Percentiles rank a stretch among this genome's conserved stretches.
These are phyloP conservation scores for Pseudopyricularia cyperi DNA, from an alignment of 2,329 filamentous ascomycete species.

Conservation along the genomic window DNA sequence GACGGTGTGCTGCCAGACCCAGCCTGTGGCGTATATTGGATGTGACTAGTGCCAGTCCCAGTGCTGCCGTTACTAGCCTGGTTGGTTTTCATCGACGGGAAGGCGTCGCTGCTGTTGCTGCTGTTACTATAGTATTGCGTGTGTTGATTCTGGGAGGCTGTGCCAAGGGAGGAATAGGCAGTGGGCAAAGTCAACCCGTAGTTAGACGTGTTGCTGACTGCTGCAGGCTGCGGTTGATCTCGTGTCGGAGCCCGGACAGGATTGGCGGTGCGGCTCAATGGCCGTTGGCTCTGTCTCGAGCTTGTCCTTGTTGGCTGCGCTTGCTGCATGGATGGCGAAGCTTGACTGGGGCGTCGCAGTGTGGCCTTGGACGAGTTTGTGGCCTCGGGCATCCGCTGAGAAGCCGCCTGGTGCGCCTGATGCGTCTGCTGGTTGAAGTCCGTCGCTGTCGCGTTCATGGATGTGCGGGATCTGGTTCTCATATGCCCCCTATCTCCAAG, in stretches of 20 bases:
- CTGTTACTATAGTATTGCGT: constrained; percentile 5
- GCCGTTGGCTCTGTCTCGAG: constrained; percentile 21
- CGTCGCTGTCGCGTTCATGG: constrained; percentile 9
- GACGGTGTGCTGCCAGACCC: constrained; percentile 8
- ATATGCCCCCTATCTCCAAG: neutral
- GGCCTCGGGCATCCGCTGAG: constrained; percentile 6
- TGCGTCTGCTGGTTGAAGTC: constrained; percentile 5
- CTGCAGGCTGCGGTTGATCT: constrained; percentile 4
- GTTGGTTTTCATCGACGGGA: neutral
- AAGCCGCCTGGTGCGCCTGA: neutral
- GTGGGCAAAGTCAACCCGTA: constrained; percentile 7
- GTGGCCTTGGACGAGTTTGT: constrained; percentile 12
- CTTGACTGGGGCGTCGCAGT: constrained; percentile 13
- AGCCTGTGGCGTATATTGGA: constrained; percentile 7
- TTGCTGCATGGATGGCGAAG: constrained; percentile 15
- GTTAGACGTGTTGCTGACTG: constrained; percentile 6
- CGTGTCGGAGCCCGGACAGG: neutral
- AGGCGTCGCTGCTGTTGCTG: constrained; percentile 5
- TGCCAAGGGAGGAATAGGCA: neutral
- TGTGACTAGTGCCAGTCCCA: constrained; percentile 1
- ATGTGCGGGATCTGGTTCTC: constrained; percentile 6
- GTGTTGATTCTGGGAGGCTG: constrained; percentile 16
- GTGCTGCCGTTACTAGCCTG: neutral
- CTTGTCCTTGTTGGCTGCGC: constrained; percentile 17
- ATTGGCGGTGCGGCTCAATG: constrained; percentile 9